Evolutionary conservation across 2,329 filamentous ascomycete genomes (phyloP), one percentile per base, ranked within the genome.

Genomic region (Colletotrichum sojae): DNA sequence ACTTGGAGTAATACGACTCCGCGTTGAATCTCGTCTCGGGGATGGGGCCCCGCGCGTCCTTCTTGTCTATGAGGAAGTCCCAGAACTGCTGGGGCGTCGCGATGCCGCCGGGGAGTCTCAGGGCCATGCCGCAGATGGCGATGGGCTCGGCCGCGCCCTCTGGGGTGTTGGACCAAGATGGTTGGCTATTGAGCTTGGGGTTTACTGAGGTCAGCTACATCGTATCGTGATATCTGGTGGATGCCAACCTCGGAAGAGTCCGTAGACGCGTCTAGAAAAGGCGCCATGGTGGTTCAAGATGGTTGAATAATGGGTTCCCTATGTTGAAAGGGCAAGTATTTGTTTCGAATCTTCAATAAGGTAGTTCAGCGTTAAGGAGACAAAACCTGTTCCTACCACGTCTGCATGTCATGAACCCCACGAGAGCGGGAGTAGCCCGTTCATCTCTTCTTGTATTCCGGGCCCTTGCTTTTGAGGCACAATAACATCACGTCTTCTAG

Each of bases 41-140:
- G 0, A 78, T 68, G 1, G 40, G 71, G 1, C 57, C 22, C 22
- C 72, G 59, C 5, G 74, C 73, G 39, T 76, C 73, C n/a, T 51
- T 58, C n/a, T 74, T 74, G 16, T 69, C 45, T 0, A 76, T 15
- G 9, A 78, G 62, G 5, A 77, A 73, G 4, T 76, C 71, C 75
- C 75, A 77, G 12, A 76, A 55, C 5, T 74, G 51, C 4, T 71
- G 48, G 12, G 73, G 71, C 2, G 66, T 71, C 1, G 55, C 15
- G 2, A 76, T 45, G 1, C 75, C 74, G 2, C 75, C 76, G 1
- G 76, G 75, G 2, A 76, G 69, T 9, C 76, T 70, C 12, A 72
- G 52, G 1, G 73, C 75, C 67, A 77, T 76, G 13, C 76, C 76
- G 13, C 74, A 76, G n/a, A 77, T 73, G 61, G 76, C 76, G 36